Evolutionary conservation across 2,329 filamentous ascomycete genomes (phyloP).

Genomic region (Penicillium sp.): DNA sequence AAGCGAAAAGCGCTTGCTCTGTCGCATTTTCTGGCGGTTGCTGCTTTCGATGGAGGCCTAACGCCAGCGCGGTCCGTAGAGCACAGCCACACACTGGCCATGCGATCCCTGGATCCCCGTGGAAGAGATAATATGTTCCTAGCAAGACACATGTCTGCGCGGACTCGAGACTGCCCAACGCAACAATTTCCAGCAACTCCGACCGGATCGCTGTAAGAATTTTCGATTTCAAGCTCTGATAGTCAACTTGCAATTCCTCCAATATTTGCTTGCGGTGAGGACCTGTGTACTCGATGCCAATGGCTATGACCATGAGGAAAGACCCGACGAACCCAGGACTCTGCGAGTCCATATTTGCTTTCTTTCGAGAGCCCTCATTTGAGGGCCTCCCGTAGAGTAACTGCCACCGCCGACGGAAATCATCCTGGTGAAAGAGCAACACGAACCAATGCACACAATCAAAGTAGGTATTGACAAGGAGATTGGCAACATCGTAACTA

Average conservation of each 20-base stretch:
- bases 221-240: background rate
- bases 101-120: conserved; percentile 42
- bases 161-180: conserved; percentile 32
- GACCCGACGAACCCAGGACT: conserved; percentile 25
- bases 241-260: conserved; percentile 9
- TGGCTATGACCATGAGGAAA: conserved; percentile 31
- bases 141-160: conserved; percentile 44
- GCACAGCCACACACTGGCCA: conserved; percentile 47
- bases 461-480: conserved; percentile 45
- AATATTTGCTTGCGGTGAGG: conserved; percentile 15
- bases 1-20: background rate
- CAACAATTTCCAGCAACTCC: conserved; percentile 31
- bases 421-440: conserved; percentile 42
- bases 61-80: conserved; percentile 42
- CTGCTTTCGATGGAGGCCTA: conserved; percentile 36
- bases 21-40: background rate
- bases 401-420: conserved; percentile 33
- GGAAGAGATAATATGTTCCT: conserved; percentile 45
- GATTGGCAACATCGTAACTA: conserved; percentile 24
- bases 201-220: conserved; percentile 19
- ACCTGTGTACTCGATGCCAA: conserved; percentile 30
- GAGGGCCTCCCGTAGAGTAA: conserved; percentile 16
- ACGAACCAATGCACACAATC: conserved; percentile 48
- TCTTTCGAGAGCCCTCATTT: background rate
- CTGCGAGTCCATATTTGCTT: background rate